Evolutionary conservation across 768 basidiomycete species (phyloP), one percentile per base, ranked within the genome.

Genomic region (Infundibulicybe gibba): DNA sequence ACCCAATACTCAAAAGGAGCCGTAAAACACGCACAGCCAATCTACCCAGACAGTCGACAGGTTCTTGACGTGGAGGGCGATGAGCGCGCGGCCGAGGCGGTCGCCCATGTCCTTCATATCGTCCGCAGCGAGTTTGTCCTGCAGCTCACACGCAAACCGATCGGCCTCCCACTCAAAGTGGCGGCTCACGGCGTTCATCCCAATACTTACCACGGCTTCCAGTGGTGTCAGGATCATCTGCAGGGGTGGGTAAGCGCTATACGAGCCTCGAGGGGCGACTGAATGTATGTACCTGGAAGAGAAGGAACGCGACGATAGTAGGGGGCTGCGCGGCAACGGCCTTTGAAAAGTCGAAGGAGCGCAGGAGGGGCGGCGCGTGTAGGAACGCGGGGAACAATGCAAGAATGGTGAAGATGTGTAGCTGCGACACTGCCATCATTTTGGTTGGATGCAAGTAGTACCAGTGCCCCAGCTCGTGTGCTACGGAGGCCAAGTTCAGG

Each of bases 401-500:
- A 43, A 95, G 80, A 57, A 94, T 87, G 54, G 82, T 75, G 67
- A 95, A 89, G 52, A 93, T 79, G 72, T 97, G 92, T 44, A 92
- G 42, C 58, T 98, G 94, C 34, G 87, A 87, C 54, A 95, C 77
- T 48, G 81, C 71, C 60, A 98, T 76, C 60, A 97, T 77, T 63
- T 97, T 93, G 50, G 86, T 85, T 1, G 93, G 90, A 72, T 98
- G 95, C 55, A 83, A 75, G 69, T 83, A 83, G 60, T 87, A 90
- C 94, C 95, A 98, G 70, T 98, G 95, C 0, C 95, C 95, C 32
- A 97, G 86, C 57, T 97, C 94, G 65, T 98, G 94, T 0, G 93
- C 93, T 83, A 52, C 11, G 40, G 32, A 42, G 37, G n/a, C n/a
- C n/a, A n/a, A 43, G 33, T 45, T 47, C 11, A 47, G 32, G 34